phyloP scores from a whole-genome alignment of 345 rosid species.

The Linum trigynum region DNA sequence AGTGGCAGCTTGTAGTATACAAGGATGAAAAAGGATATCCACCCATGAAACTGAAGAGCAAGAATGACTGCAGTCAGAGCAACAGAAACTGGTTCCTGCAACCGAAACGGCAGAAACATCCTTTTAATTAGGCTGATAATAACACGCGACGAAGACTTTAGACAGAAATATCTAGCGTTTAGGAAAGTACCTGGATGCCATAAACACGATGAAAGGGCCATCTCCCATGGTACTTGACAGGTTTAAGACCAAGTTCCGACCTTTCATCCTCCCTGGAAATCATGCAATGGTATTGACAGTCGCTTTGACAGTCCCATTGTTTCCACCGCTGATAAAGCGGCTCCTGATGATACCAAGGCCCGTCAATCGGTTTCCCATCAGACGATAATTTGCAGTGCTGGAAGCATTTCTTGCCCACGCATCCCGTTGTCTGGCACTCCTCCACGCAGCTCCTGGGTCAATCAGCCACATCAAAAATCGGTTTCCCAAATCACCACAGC shows the following conservation, averaged over 20 bases:
- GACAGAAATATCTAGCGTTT: not conserved
- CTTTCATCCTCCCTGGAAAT: slow-evolving; percentile 75
- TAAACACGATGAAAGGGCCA: slow-evolving; percentile 78
- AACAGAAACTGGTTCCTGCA: slow-evolving; percentile 81
- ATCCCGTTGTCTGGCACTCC: slow-evolving; percentile 69
- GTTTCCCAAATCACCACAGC: not conserved
- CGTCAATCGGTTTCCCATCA: slow-evolving; percentile 72
- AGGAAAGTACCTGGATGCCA: slow-evolving; percentile 54
- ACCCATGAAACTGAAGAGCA: slow-evolving; percentile 76
- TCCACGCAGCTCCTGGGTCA: slow-evolving; percentile 55
- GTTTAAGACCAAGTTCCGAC: slow-evolving; percentile 44
- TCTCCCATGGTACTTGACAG: slow-evolving; percentile 77
- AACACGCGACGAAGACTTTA: not conserved
- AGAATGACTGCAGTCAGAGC: slow-evolving; percentile 71
- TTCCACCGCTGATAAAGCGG: slow-evolving; percentile 79
- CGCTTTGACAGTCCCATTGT: slow-evolving; percentile 78
- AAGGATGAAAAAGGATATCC: slow-evolving; percentile 83
- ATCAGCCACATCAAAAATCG: not conserved
- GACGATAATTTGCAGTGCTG: slow-evolving; percentile 80
- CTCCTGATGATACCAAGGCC: slow-evolving; percentile 81
- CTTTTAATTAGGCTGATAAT: slow-evolving; percentile 1
- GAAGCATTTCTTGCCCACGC: slow-evolving; percentile 69
- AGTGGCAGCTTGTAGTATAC: slow-evolving; percentile 63
- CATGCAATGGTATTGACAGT: slow-evolving; percentile 74
- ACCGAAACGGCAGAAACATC: slow-evolving; percentile 3